Evolutionary conservation across 2,329 filamentous ascomycete species (phyloP), one percentile per base, ranked within the genome.

Genomic region (Daldinia sp.): DNA sequence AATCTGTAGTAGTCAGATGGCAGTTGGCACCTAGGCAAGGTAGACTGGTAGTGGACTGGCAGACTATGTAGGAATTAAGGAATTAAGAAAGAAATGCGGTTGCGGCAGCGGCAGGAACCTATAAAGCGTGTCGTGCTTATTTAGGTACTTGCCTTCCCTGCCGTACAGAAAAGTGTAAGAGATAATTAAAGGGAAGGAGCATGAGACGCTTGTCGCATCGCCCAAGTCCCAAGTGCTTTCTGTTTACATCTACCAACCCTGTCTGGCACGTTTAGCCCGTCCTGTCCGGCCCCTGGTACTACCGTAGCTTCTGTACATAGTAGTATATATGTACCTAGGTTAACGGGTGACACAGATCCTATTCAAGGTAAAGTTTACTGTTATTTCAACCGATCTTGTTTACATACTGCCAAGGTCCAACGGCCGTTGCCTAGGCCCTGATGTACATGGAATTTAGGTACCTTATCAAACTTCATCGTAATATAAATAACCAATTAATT

Each of bases 221-320:
- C n/a, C n/a, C n/a, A n/a, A n/a, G n/a, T n/a, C n/a, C n/a, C n/a
- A n/a, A n/a, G n/a, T 48, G 21, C 45, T 48, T 58, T 53, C 29
- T 66, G 64, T 66, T 66, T 66, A 66, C 64, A 56, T 39, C 52
- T 17, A 50, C 23, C 30, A 66, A 66, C 64, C 64, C 64, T 63
- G 56, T 54, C 35, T 63, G 25, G 27, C 21, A 52, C 15, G 27
- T 57, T 29, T 57, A 55, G 43, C 41, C 48, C 43, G 21, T 30
- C 15, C 27, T 48, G 27, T 19, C 45, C 45, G n/a, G 13, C 45
- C 45, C 45, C 37, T 23, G 17, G 13, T 43, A 43, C 37, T 13
- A 35, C 34, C 17, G 25, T 48, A 48, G 25, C 21, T 35, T 19
- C 27, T 19, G 32, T 25, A 37, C 13, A 5, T 34, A 41, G n/a